Evolutionary conservation across 306 rosid genomes (phyloP), one percentile per base, ranked within the genome.

Genomic region (Quercus variabilis): DNA sequence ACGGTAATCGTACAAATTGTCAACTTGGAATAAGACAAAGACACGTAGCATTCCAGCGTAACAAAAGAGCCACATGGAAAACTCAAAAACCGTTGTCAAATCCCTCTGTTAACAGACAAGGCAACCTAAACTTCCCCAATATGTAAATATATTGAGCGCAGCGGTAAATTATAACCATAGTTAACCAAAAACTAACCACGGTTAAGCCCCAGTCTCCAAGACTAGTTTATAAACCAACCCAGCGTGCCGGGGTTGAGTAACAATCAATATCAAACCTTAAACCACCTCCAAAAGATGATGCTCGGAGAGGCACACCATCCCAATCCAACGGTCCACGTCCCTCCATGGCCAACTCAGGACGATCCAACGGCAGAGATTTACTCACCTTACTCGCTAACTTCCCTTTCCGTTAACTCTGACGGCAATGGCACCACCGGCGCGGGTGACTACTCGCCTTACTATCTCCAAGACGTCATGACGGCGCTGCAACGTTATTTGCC

Each of bases 401-500:
- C 84, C 4, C 82, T 90, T 75, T 83, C 89, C 41, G 75, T 69
- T 0, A 79, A 41, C 77, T 77, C 89, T 3, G 90, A 90, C 71
- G 18, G 77, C 80, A 88, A 84, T 87, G 91, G 83, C 26, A 75
- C 74, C 79, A 72, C 74, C 60, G 78, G 81, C 51, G 15, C 54
- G 15, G 91, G 86, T 1, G 96, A 89, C 1, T 89, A 79, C 84
- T 83, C 90, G 55, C 89, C 95, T 0, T 84, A 86, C 76, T 81
- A 85, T 26, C 33, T 92, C 0, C 89, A 90, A 1, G 94, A 92
- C 26, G 91, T 93, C 0, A 60, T 92, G 17, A 75, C 91, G 54
- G 87, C 91, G 55, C 81, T 95, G 52, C 93, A 91, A 69, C 91
- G 91, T 56, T 92, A 86, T 79, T 59, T 91, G 1, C 94, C 94